Conservation (phyloP, 2,329 filamentous ascomycete species). For the Xylaria sp. region DNA sequence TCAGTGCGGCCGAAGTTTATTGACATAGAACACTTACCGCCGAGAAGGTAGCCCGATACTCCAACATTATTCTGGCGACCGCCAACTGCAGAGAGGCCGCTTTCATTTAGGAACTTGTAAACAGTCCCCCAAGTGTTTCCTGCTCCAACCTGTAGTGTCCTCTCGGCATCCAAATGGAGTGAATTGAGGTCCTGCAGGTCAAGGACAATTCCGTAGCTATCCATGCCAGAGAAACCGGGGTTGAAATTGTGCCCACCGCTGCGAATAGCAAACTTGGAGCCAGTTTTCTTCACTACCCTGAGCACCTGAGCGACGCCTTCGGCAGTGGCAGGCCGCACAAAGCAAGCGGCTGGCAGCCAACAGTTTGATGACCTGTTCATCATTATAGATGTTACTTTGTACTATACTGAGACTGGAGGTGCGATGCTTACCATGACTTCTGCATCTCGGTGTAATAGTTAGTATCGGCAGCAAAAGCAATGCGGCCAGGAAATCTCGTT, state of each 20-base stretch:
- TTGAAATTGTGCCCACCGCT: slow-evolving; percentile 29
- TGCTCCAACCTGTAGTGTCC: slow-evolving; percentile 7
- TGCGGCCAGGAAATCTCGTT: not conserved
- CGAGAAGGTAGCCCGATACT: slow-evolving; percentile 28
- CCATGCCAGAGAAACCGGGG: slow-evolving; percentile 25
- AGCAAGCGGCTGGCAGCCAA: slow-evolving; percentile 25
- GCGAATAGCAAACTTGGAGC: slow-evolving; percentile 27
- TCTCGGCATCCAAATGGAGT: slow-evolving; percentile 1
- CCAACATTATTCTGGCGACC: slow-evolving; percentile 28
- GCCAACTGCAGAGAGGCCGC: slow-evolving; percentile 19
- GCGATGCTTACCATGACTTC: not conserved
- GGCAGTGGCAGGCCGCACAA: slow-evolving; percentile 12
- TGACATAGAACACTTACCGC: slow-evolving; percentile 16
- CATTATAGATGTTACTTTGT: not conserved
- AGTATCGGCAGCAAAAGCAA: not conserved
- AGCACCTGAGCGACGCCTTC: slow-evolving; percentile 24
- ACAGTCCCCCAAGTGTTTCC: slow-evolving; percentile 26
- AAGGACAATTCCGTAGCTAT: slow-evolving; percentile 27
- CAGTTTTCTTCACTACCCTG: slow-evolving; percentile 6
- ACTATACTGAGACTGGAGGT: not conserved
- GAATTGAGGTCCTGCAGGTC: slow-evolving; percentile 24
- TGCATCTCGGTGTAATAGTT: not conserved
- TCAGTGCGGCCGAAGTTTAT: not conserved
- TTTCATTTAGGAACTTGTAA: slow-evolving; percentile 28
- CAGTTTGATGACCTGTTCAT: not conserved